Base-by-base conservation (phyloP, 2,329 filamentous ascomycete species). In the Stachybotrys chartarum region DNA sequence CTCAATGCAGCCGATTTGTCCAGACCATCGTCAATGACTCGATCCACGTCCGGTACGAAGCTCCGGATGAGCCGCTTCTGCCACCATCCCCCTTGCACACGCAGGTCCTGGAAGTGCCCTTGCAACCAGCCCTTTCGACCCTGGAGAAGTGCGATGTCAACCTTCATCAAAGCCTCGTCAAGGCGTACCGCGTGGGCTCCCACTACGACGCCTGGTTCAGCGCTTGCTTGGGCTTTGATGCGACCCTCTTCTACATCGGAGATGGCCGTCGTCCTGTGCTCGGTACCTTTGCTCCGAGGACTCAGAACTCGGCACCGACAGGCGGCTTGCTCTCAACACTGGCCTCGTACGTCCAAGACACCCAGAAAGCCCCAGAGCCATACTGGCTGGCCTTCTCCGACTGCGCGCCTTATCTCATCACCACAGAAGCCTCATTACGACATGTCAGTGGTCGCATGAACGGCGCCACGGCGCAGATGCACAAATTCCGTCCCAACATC, bases 401-500 rank as follows among this genome's bases (percentile, higher is more conserved):
- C 69, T 82, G 82, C 59, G 88, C 89, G 1, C 87, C 90, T 1
- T 88, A 88, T 67, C 79, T 96, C 14, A 70, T 96, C 30, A 79
- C 86, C 6, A 89, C 85, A 0, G 78, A 85, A 57, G 79, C 83
- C 2, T 94, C 88, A 1, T 78, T 92, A n/a, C 71, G 77, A 18
- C 78, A 89, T 61, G 81, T 95, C 50, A 83, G 81, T 39, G 66
- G 67, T 6, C 78, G 84, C 5, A 69, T 90, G 6, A 71, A 77
- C 0, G 71, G 72, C 0, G 74, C 71, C 12, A 69, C 77, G 32
- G 64, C 88, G 72, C 84, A 86, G 54, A 82, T 88, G 66, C 79
- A 78, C 45, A 87, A 87, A 62, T 88, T 91, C 68, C 81, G 88
- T 42, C 86, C 87, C 1, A 91, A 90, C 66, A 80, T 91, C 50